A percentile compares a stretch with the other conserved stretches of the same genome.
phyloP scores from a whole-genome alignment of 331 rosid species.

The Stylosanthes scabra region DNA sequence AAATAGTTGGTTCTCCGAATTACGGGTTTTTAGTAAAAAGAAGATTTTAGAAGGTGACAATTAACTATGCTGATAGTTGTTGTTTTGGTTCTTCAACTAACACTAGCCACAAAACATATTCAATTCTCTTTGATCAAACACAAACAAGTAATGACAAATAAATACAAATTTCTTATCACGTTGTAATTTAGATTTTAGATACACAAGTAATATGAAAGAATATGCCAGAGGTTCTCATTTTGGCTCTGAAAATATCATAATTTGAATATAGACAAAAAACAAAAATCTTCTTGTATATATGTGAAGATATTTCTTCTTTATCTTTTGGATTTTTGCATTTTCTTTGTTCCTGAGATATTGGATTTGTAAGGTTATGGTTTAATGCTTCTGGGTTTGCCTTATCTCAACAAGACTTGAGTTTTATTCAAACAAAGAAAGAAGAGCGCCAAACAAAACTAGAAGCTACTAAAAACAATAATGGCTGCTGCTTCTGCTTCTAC shows the following conservation, averaged over 20 bases:
- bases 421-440: conserved; percentile 49
- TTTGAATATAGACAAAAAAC: conserved; percentile 38
- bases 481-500: conserved; percentile 47
- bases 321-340: not conserved
- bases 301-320: conserved; percentile 45
- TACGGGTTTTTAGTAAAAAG: not conserved
- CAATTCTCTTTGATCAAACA: conserved; percentile 28
- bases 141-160: conserved; percentile 35
- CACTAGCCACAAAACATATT: conserved; percentile 40
- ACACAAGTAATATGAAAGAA: conserved; percentile 33
- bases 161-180: conserved; percentile 32
- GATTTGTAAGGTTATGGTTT: conserved; percentile 60
- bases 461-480: conserved; percentile 33
- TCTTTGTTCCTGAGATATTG: conserved; percentile 35
- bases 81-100: conserved; percentile 30
- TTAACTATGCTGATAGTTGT: conserved; percentile 1
- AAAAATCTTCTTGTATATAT: conserved; percentile 54
- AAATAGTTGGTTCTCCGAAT: not conserved
- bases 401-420: conserved; percentile 48
- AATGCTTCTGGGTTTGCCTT: conserved; percentile 49
- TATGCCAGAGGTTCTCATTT: conserved; percentile 32
- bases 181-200: conserved; percentile 7
- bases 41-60: conserved; percentile 15
- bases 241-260: conserved; percentile 39
- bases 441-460: conserved; percentile 50